phyloP scores from a whole-genome alignment of 352 stramenopile genomes.

The Phytophthora ramorum region DNA sequence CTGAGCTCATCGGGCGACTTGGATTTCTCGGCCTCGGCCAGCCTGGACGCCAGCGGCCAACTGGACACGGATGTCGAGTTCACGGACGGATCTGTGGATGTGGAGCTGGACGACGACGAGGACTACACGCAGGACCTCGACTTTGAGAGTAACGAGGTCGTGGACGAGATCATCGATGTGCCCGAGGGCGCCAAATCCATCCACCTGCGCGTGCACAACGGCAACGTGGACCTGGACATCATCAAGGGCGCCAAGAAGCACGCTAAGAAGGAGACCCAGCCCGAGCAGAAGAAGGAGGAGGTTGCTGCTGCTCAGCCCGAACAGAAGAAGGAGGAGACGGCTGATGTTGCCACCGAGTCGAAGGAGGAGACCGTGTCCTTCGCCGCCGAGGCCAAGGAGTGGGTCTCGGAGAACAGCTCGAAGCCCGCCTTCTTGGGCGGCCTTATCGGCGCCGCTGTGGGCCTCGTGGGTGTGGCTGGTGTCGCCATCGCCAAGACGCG shows the following conservation, averaged over 20 bases:
- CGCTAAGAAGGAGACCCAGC: constrained; percentile 23
- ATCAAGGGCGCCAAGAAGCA: constrained; percentile 42
- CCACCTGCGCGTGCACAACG: constrained; percentile 54
- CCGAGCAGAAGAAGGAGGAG: constrained; percentile 34
- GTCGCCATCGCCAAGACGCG: constrained; percentile 56
- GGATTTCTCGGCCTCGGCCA: constrained; percentile 38
- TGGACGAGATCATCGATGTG: constrained; percentile 61
- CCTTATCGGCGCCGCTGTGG: constrained; percentile 53
- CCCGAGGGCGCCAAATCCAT: constrained; percentile 52
- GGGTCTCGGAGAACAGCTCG: constrained; percentile 45
- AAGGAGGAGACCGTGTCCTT: constrained; percentile 46
- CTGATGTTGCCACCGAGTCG: constrained; percentile 1
- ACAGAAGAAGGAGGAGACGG: constrained; percentile 29
- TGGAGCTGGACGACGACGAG: constrained; percentile 55
- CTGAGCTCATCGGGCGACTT: constrained; percentile 24
- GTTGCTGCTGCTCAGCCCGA: constrained; percentile 12
- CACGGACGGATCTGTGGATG: constrained; percentile 39
- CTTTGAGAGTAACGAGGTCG: constrained; percentile 40
- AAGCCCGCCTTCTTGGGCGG: constrained; percentile 49
- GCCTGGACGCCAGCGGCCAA: constrained; percentile 33
- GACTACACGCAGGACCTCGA: constrained; percentile 63
- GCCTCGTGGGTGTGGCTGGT: constrained; percentile 50
- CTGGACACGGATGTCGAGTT: constrained; percentile 47
- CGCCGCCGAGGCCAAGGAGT: constrained; percentile 47
- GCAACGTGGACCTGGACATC: constrained; percentile 61